Conservation (phyloP, 1,139 yeast species). For the Saccharomyces hybrid region DNA sequence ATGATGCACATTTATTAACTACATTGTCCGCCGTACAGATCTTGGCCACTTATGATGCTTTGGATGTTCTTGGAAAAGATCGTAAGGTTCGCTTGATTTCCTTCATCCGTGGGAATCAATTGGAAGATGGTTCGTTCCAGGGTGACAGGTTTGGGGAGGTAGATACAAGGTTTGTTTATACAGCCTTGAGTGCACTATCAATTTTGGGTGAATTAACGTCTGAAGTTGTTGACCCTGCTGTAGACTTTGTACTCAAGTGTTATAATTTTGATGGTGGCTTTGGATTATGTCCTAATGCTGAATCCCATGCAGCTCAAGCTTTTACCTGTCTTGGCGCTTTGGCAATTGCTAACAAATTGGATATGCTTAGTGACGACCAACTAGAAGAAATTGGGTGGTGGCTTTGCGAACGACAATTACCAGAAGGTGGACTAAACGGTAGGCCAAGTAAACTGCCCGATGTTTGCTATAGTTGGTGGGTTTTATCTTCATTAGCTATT, state of each 20-base stretch:
- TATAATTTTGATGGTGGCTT: conserved; percentile 94
- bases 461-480: conserved; percentile 99
- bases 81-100: conserved; percentile 35
- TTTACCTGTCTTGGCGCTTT: conserved; percentile 80
- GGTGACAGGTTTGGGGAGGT: conserved; percentile 91
- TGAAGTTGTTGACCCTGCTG: conserved; percentile 57
- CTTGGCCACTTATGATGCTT: conserved; percentile 53
- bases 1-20: conserved; percentile 82
- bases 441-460: conserved; percentile 95
- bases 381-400: conserved; percentile 52
- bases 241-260: conserved; percentile 57
- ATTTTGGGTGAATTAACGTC: conserved; percentile 57
- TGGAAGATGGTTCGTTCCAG: conserved; percentile 68
- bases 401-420: conserved; percentile 88
- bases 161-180: conserved; percentile 84
- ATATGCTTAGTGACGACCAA: conserved; percentile 33
- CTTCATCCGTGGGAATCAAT: conserved; percentile 54
- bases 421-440: conserved; percentile 88
- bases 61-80: conserved; percentile 34
- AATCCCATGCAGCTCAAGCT: conserved; percentile 89
- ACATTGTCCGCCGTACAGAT: conserved; percentile 86
- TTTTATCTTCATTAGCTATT: conserved; percentile 67
- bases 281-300: conserved; percentile 92
- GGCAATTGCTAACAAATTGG: conserved; percentile 55
- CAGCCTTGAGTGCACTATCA: conserved; percentile 66